phyloP scores from a whole-genome alignment of 768 basidiomycete species.

The Gloeostereum incarnatum region DNA sequence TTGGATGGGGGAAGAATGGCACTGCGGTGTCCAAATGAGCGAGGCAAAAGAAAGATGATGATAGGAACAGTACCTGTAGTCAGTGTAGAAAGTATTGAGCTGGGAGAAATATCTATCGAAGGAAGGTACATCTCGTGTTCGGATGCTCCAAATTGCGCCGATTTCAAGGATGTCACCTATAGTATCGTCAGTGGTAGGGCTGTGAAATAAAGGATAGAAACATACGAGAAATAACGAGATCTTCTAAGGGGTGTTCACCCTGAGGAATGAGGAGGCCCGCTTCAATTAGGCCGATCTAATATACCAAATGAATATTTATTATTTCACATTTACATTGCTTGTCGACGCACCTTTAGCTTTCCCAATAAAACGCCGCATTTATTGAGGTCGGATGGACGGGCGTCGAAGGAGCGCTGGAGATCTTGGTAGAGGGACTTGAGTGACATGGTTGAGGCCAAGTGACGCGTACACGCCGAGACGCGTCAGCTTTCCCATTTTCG shows the following conservation, averaged over 20 bases:
- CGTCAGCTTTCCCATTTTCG: slow-evolving; percentile 32
- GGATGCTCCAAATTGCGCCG: slow-evolving; percentile 90
- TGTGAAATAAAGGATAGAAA: slow-evolving; percentile 7
- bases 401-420: slow-evolving; percentile 56
- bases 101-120: slow-evolving; percentile 96
- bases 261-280: slow-evolving; percentile 72
- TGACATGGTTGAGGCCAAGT: slow-evolving; percentile 30
- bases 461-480: slow-evolving; percentile 34
- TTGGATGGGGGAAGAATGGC: slow-evolving; percentile 72
- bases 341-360: slow-evolving; percentile 61
- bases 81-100: slow-evolving; percentile 82
- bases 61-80: slow-evolving; percentile 47
- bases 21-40: slow-evolving; percentile 26
- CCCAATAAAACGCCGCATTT: slow-evolving; percentile 54
- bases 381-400: slow-evolving; percentile 58
- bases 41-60: background rate
- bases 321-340: background rate
- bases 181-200: slow-evolving; percentile 2
- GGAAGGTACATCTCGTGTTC: slow-evolving; percentile 78
- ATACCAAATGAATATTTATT: slow-evolving; percentile 1
- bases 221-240: slow-evolving; percentile 70
- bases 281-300: slow-evolving; percentile 69
- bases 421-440: slow-evolving; percentile 56
- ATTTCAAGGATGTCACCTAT: slow-evolving; percentile 93
- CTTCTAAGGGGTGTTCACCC: slow-evolving; percentile 49